Conservation (phyloP, 192 early-diverging fungal species). For the Coemansia reversa region DNA sequence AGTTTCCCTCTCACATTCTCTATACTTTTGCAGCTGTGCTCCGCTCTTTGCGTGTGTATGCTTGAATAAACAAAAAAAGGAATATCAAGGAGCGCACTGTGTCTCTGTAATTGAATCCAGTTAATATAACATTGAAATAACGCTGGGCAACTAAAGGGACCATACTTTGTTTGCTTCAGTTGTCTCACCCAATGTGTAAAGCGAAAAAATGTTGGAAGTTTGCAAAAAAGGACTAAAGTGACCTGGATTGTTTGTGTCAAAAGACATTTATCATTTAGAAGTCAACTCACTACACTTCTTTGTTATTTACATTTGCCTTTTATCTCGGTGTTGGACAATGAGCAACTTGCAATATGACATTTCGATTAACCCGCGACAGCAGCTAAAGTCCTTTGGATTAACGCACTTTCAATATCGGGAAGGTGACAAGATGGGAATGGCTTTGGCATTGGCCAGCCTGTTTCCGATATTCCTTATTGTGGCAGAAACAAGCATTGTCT, state of each 20-base stretch:
- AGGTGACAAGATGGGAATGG: conserved; percentile 39
- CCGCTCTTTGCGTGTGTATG: conserved; percentile 14
- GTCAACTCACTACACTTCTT: too few relatives aligned
- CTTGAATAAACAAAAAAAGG: conserved; percentile 13
- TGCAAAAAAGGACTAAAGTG: not conserved
- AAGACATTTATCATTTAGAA: too few relatives aligned
- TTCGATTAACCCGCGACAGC: not conserved
- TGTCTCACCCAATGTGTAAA: not conserved
- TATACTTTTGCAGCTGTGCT: not conserved
- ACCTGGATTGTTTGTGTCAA: not conserved
- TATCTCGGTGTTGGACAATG: not conserved
- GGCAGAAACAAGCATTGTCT: conserved; percentile 38
- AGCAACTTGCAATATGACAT: not conserved
- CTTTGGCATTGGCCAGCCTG: conserved; percentile 41
- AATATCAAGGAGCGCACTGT: not conserved
- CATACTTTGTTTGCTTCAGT: not conserved
- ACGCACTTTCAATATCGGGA: conserved; percentile 51
- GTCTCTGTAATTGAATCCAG: not conserved
- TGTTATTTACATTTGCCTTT: not conserved
- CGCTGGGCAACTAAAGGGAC: not conserved
- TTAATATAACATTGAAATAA: not conserved
- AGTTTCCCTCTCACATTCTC: not conserved
- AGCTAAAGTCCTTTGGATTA: conserved; percentile 39
- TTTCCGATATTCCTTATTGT: conserved; percentile 51
- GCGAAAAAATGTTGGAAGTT: not conserved